A percentile compares a stretch with the other conserved stretches of the same genome.
Conservation (phyloP, 768 basidiomycete species). For the Trametes meyenii region DNA sequence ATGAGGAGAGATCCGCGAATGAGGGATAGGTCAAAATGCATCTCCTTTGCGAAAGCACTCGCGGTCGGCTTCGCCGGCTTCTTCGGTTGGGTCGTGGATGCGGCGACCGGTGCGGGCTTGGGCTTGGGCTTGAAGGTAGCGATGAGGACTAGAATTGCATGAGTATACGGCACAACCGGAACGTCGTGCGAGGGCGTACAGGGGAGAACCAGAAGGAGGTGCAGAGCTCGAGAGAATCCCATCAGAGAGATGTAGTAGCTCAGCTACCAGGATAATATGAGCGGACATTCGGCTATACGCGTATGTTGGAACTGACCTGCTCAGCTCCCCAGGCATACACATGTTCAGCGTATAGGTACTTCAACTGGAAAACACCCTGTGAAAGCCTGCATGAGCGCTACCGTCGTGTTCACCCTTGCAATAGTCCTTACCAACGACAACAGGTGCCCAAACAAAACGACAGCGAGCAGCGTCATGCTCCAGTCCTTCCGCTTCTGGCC, state of each 20-base stretch:
- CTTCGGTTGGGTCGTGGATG: constrained; percentile 18
- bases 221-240: constrained; percentile 63
- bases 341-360: constrained; percentile 79
- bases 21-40: constrained; percentile 70
- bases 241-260: constrained; percentile 77
- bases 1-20: constrained; percentile 65
- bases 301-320: constrained; percentile 39
- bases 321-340: constrained; percentile 69
- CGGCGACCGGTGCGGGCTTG: constrained; percentile 16
- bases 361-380: constrained; percentile 71
- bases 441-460: constrained; percentile 63
- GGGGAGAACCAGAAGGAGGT: constrained; percentile 69
- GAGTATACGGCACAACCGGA: constrained; percentile 7
- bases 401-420: background rate
- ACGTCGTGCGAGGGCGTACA: constrained; percentile 44
- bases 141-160: constrained; percentile 56
- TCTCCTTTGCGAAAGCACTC: constrained; percentile 56
- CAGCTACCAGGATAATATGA: constrained; percentile 40
- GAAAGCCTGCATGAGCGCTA: background rate
- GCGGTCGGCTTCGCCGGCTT: constrained; percentile 49
- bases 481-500: constrained; percentile 58
- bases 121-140: constrained; percentile 56
- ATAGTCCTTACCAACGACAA: constrained; percentile 58
- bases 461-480: constrained; percentile 71
- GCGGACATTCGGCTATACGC: background rate